phyloP scores from a whole-genome alignment of 192 early-diverging fungal species.

The Coemansia sp. region DNA sequence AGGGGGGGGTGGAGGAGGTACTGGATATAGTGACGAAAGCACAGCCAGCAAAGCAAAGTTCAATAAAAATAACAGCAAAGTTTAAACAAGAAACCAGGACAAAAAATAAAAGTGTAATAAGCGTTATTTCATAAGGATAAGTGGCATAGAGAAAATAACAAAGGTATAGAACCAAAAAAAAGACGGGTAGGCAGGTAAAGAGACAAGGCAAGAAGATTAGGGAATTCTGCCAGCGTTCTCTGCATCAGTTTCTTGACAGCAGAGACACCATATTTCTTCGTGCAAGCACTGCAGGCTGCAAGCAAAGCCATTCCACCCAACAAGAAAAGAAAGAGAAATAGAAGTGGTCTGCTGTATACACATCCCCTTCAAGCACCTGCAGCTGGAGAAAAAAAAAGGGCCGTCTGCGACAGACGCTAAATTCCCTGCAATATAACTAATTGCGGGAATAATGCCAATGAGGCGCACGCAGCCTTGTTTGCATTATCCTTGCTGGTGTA shows the following conservation, averaged over 20 bases:
- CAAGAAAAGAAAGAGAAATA: background rate
- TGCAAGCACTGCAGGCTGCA: background rate
- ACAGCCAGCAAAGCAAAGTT: background rate
- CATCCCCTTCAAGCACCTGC: background rate
- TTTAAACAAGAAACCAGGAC: background rate
- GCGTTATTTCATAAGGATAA: background rate
- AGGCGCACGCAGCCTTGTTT: constrained; percentile 6
- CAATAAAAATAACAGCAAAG: background rate
- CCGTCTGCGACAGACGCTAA: background rate
- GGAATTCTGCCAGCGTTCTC: background rate
- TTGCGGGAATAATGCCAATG: constrained; percentile 8
- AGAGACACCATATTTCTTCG: background rate
- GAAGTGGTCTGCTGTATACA: background rate
- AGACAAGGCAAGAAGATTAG: background rate
- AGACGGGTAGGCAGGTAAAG: background rate
- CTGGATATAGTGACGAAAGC: background rate
- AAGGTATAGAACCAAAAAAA: background rate
- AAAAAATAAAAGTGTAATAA: background rate
- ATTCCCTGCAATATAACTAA: background rate
- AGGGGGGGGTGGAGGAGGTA: background rate
- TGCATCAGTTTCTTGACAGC: background rate
- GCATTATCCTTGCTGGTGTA: no score
- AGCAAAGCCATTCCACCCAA: background rate
- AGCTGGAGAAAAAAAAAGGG: background rate
- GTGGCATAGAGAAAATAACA: background rate